Evolutionary conservation across 1,139 yeast genomes (phyloP).

Genomic region (Yamadazyma dushanensis): DNA sequence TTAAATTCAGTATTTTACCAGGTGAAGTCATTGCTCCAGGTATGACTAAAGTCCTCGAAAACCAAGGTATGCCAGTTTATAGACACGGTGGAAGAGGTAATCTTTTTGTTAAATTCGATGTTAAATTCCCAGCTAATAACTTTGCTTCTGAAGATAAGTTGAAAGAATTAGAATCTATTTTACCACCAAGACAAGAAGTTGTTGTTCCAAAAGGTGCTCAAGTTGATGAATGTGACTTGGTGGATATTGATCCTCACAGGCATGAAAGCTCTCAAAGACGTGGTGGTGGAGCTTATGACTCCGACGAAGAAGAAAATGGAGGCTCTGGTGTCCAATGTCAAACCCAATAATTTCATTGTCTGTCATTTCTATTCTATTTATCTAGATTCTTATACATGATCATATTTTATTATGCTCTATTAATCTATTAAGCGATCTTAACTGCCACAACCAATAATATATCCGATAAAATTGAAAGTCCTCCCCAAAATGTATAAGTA

Average conservation of each 20-base stretch:
- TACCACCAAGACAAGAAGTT: conserved; percentile 63
- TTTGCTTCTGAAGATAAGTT: conserved; percentile 68
- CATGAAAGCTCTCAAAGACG: conserved; percentile 51
- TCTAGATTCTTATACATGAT: not conserved
- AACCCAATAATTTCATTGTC: conserved; percentile 53
- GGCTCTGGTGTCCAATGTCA: conserved; percentile 89
- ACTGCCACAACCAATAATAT: conserved; percentile 20
- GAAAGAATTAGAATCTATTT: conserved; percentile 60
- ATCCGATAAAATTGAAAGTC: conserved; percentile 23
- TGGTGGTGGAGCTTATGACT: conserved; percentile 59
- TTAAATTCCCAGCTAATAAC: conserved; percentile 68
- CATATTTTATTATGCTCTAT: not conserved
- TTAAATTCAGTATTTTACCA: conserved; percentile 78
- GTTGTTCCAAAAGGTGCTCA: conserved; percentile 61
- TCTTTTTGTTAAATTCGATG: conserved; percentile 65
- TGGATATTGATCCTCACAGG: conserved; percentile 61
- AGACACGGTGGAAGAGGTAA: conserved; percentile 78
- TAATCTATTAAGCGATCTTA: conserved; percentile 5
- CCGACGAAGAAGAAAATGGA: conserved; percentile 68
- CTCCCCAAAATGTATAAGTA: conserved; percentile 36
- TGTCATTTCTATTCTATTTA: not conserved
- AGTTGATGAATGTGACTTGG: conserved; percentile 81
- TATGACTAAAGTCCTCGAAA: conserved; percentile 74
- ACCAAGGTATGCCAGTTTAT: conserved; percentile 93
- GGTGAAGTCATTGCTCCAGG: conserved; percentile 95